phyloP scores from a whole-genome alignment of 768 basidiomycete species.

The Candolleomyces eurysporus region DNA sequence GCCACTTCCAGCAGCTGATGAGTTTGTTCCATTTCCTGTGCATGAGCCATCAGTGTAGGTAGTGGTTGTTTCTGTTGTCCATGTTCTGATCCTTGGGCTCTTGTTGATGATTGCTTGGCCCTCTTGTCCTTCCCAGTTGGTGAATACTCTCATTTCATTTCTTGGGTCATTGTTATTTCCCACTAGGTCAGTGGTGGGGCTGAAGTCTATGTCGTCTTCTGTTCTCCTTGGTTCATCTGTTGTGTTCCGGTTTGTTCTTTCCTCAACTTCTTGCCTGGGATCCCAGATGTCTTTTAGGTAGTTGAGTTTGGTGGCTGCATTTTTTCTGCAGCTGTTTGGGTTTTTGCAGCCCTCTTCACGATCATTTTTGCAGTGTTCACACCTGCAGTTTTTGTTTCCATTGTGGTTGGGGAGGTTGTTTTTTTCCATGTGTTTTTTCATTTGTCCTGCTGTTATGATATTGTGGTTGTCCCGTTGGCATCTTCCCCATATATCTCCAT shows the following conservation, averaged over 20 bases:
- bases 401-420: background rate
- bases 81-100: background rate
- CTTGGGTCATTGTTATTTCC: background rate
- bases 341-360: constrained; percentile 11
- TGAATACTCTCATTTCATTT: background rate
- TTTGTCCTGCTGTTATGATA: constrained; percentile 12
- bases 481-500: background rate
- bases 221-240: background rate
- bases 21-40: background rate
- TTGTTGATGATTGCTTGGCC: background rate
- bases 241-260: background rate
- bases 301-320: constrained; percentile 13
- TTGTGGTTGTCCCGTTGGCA: constrained; percentile 15
- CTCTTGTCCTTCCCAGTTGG: background rate
- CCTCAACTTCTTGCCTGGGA: background rate
- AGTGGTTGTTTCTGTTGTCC: background rate
- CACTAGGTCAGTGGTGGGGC: background rate
- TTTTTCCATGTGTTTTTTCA: background rate
- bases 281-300: constrained; percentile 19
- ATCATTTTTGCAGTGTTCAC: constrained; percentile 1
- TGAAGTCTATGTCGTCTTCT: background rate
- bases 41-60: constrained; percentile 12
- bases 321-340: constrained; percentile 15
- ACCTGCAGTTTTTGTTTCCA: constrained; percentile 6
- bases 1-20: constrained; percentile 2